Evolutionary conservation across 495 filamentous ascomycete species (phyloP), one percentile per base, ranked within the genome.

Genomic region (Talaromyces trachyspermus): DNA sequence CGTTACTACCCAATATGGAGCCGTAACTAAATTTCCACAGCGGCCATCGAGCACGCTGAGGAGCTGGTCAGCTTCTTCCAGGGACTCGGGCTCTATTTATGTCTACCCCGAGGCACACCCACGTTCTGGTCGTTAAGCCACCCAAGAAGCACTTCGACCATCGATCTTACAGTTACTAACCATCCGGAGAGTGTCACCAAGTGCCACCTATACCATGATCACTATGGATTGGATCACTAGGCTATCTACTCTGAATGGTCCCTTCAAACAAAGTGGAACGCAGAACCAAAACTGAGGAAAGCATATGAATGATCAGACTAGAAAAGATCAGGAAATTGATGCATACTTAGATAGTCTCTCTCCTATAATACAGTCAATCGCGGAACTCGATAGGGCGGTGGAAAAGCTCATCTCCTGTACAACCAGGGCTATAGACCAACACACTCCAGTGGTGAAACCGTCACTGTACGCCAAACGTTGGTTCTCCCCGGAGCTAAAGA

Each of bases 291-390:
- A 35, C 7, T 32, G 9, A 57, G 26, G 39, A 55, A 50, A 36
- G 56, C 47, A 11, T 60, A 62, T 19, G 49, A 58, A n/a, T 52
- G 55, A 9, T 58, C 52, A 5, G 48, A 63, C 22, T 64, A 43
- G 58, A 2, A 2, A 11, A 54, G 50, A 39, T 55, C 61, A 19
- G 49, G 53, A 27, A 27, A 27, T 20, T n/a, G 49, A n/a, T 47
- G 52, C 15, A 36, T 58, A 24, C 32, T 22, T 2, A 39, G 10
- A 7, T 25, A 37, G 46, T 33, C 52, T 40, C 19, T 50, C n/a
- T 45, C 48, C 38, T 12, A 30, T 40, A 15, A 50, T 56, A 24
- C 37, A 46, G 22, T 50, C 54, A 2, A 30, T 26, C 14, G 46
- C 44, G 18, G 49, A 45, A 18, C 41, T 45, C 22, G 40, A 46